Evolutionary conservation across 345 rosid species (phyloP).

Genomic region (Dovyalis caffra): DNA sequence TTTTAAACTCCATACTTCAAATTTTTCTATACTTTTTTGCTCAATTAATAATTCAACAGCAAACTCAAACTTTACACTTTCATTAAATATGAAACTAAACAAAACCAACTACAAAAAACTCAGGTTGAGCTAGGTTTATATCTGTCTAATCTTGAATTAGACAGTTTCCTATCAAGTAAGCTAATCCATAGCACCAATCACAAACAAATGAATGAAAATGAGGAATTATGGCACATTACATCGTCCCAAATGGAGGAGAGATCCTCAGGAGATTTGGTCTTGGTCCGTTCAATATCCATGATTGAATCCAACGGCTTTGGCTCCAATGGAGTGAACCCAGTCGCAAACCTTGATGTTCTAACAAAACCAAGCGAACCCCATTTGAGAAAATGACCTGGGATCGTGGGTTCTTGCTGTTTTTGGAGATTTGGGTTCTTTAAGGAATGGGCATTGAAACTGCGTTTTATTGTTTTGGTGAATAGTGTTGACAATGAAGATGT

Average conservation of each 20-base stretch:
- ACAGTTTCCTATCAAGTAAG: background rate
- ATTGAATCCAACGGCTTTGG: constrained; percentile 83
- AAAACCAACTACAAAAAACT: background rate
- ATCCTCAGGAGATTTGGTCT: constrained; percentile 62
- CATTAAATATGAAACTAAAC: background rate
- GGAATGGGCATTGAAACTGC: constrained; percentile 6
- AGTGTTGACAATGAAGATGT: background rate
- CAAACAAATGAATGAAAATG: background rate
- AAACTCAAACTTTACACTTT: background rate
- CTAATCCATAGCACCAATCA: no score
- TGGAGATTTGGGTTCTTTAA: background rate
- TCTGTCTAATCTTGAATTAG: no score
- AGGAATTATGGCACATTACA: constrained; percentile 30
- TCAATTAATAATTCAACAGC: no score
- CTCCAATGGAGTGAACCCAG: constrained; percentile 81
- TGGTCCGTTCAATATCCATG: constrained; percentile 74
- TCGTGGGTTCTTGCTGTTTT: background rate
- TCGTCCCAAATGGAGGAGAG: constrained; percentile 88
- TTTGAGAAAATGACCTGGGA: constrained; percentile 33
- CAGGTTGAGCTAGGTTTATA: no score
- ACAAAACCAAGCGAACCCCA: constrained; percentile 70
- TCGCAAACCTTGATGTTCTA: constrained; percentile 71
- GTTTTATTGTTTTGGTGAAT: background rate
- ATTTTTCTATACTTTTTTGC: background rate
- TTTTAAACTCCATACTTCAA: no score